phyloP scores from a whole-genome alignment of 495 filamentous ascomycete genomes.

The Echria macrotheca region DNA sequence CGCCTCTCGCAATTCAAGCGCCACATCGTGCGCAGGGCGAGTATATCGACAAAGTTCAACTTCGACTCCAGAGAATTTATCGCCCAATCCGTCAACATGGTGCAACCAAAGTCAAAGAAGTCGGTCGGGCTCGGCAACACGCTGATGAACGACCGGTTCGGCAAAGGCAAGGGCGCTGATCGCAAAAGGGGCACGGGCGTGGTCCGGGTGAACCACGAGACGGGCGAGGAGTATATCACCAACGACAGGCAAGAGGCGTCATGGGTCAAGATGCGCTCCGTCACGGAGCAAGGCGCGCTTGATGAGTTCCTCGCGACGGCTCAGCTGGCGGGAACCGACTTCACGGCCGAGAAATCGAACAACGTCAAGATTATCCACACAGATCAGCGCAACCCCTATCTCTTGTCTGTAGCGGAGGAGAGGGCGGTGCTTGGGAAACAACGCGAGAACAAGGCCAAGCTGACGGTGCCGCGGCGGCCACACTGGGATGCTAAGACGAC shows the following conservation, averaged over 20 bases:
- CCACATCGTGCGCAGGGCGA: background rate
- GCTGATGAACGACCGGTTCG: slow-evolving; percentile 91
- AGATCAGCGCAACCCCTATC: slow-evolving; percentile 90
- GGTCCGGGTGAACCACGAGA: slow-evolving; percentile 54
- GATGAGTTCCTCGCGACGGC: slow-evolving; percentile 74
- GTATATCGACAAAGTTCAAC: background rate
- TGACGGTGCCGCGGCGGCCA: slow-evolving; percentile 89
- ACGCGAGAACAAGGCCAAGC: slow-evolving; percentile 61
- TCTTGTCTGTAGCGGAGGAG: slow-evolving; percentile 86
- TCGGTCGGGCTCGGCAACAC: slow-evolving; percentile 76
- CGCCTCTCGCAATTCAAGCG: background rate
- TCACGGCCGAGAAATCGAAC: slow-evolving; percentile 97
- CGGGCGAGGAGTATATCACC: slow-evolving; percentile 63
- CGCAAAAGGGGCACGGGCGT: slow-evolving; percentile 55
- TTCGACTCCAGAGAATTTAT: background rate
- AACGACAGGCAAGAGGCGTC: slow-evolving; percentile 69
- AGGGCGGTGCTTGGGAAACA: slow-evolving; percentile 72
- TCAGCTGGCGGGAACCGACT: slow-evolving; percentile 94
- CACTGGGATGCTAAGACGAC: slow-evolving; percentile 84
- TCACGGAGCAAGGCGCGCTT: slow-evolving; percentile 93
- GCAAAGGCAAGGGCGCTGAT: slow-evolving; percentile 76
- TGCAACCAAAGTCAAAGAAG: slow-evolving; percentile 91
- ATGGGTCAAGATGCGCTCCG: slow-evolving; percentile 96
- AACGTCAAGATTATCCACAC: slow-evolving; percentile 97
- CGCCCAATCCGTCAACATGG: slow-evolving; percentile 75